Evolutionary conservation across 2,329 filamentous ascomycete genomes (phyloP), one percentile per base, ranked within the genome.

Genomic region (Pseudogymnoascus sp.): DNA sequence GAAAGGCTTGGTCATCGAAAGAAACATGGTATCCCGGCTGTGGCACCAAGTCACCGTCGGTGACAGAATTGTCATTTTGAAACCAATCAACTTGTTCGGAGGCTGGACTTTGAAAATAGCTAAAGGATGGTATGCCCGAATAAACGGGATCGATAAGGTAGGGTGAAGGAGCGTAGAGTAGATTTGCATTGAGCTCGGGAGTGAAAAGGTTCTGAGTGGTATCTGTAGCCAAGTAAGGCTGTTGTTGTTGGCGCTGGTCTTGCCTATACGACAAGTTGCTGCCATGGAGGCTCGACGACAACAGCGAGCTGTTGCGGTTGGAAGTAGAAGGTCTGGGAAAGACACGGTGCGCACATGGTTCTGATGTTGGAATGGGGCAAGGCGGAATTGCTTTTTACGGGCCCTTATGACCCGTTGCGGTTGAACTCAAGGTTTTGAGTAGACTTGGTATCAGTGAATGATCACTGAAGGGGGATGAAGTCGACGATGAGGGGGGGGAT

Each of bases 331-430:
- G 23, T 18, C 39, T 18, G 23, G 62, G n/a, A 26, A 54, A 63
- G 64, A 18, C 63, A 42, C 23, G 54, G 60, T n/a, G 57, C 16
- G 10, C 0, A 31, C 57, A 61, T 54, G 36, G 60, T 62, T 62
- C 63, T 61, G 37, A 45, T 37, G 37, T 63, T 66, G 45, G 66
- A n/a, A 51, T 39, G 36, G 23, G 63, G 29, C 67, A 69, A 68
- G 37, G 61, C 63, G 65, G 67, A 66, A 69, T 69, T 63, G 63
- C 66, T 66, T 65, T 40, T n/a, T 64, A 69, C 65, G 67, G 68
- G 67, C 67, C 67, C 39, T 39, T 31, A 57, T 40, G 68, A 69
- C 68, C 68, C 68, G 68, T 68, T 73, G 72, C 1, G 73, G 47
- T 57, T 31, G 47, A 23, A 57, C 47, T 45, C 21, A 21, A 51